Conservation (phyloP, 192 early-diverging fungal genomes). For the Coemansia sp. region DNA sequence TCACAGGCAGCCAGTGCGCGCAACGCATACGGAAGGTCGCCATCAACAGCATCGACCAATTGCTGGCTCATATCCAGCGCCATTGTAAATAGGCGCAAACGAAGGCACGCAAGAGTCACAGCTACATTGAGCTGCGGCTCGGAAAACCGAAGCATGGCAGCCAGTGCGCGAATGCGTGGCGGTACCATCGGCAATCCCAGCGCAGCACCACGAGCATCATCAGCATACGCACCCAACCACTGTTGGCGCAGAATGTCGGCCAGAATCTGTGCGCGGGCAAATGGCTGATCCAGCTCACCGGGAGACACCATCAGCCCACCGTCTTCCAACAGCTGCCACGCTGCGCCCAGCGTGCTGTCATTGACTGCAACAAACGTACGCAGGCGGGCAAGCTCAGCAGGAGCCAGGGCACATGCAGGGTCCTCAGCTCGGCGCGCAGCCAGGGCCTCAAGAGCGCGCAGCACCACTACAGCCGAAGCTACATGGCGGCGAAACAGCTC, state of each 20-base stretch:
- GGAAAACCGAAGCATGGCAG: conserved; percentile 32
- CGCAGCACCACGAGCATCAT: neutral
- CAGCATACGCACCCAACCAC: conserved; percentile 23
- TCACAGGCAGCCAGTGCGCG: conserved; percentile 29
- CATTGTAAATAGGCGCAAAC: conserved; percentile 12
- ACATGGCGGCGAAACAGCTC: conserved; percentile 25
- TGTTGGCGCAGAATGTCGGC: conserved; percentile 36
- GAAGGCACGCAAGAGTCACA: conserved; percentile 18
- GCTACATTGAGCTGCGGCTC: conserved; percentile 17
- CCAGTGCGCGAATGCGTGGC: conserved; percentile 22
- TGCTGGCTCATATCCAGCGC: conserved; percentile 41
- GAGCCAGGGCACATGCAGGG: neutral
- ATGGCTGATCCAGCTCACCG: conserved; percentile 33
- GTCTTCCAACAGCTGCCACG: conserved; percentile 48
- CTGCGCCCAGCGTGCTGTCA: conserved; percentile 16
- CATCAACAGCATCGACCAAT: conserved; percentile 8
- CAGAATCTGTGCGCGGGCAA: conserved; percentile 31
- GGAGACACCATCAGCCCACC: conserved; percentile 51
- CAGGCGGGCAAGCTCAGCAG: conserved; percentile 16
- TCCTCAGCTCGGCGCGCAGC: neutral
- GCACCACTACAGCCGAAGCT: conserved; percentile 11
- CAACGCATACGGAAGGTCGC: neutral
- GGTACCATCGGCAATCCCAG: conserved; percentile 25
- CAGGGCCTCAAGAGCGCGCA: conserved; percentile 23
- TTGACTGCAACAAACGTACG: conserved; percentile 18